A percentile compares a stretch with the other conserved stretches of the same genome.
Evolutionary conservation across 768 basidiomycete species (phyloP).

Genomic region (Pulveroboletus sp.): DNA sequence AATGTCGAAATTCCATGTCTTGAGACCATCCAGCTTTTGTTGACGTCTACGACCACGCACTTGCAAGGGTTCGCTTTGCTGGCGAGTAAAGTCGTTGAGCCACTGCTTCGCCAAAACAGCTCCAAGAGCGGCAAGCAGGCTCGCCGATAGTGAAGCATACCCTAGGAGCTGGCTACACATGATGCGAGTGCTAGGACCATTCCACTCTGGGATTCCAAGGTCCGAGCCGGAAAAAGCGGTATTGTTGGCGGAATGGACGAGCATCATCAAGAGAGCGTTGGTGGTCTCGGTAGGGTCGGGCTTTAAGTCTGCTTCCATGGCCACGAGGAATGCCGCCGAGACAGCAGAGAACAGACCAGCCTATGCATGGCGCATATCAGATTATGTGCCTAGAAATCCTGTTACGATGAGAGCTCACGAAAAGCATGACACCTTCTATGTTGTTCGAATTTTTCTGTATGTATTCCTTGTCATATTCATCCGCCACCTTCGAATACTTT

Average conservation of each 20-base stretch:
- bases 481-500: not conserved
- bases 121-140: constrained; percentile 22
- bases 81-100: constrained; percentile 8
- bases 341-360: constrained; percentile 42
- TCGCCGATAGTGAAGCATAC: constrained; percentile 20
- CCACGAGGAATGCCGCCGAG: constrained; percentile 37
- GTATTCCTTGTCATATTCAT: not conserved
- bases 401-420: not conserved
- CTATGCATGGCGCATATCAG: constrained; percentile 14
- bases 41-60: constrained; percentile 16
- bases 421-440: constrained; percentile 3
- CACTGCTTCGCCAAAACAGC: constrained; percentile 19
- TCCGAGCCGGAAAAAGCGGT: constrained; percentile 4
- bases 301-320: constrained; percentile 33
- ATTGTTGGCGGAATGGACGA: constrained; percentile 10
- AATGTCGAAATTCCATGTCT: constrained; percentile 15
- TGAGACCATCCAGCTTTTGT: constrained; percentile 16
- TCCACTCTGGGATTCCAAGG: constrained; percentile 9
- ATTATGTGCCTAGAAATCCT: not conserved
- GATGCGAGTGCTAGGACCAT: constrained; percentile 13
- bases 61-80: constrained; percentile 12
- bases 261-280: constrained; percentile 25
- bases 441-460: not conserved
- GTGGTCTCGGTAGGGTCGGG: constrained; percentile 28
- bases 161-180: constrained; percentile 17